Conservation (phyloP, 768 basidiomycete species). For the Megacollybia marginata region DNA sequence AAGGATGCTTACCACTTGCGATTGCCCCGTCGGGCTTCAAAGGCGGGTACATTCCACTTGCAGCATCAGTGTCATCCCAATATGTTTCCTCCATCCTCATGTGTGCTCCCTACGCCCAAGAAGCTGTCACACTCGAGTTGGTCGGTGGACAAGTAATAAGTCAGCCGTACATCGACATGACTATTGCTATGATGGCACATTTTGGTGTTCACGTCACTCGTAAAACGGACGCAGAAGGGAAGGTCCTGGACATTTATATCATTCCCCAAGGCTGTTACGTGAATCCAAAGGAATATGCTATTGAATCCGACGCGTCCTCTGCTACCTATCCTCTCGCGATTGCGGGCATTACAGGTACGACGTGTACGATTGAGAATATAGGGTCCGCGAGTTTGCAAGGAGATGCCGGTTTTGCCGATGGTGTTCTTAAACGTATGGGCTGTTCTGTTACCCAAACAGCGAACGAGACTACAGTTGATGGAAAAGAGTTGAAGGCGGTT, state of each 20-base stretch:
- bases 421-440: slow-evolving; percentile 92
- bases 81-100: slow-evolving; percentile 97
- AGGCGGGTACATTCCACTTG: slow-evolving; percentile 78
- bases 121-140: slow-evolving; percentile 83
- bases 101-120: slow-evolving; percentile 86
- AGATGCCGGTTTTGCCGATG: slow-evolving; percentile 93
- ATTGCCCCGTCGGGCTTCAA: slow-evolving; percentile 79
- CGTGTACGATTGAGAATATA: slow-evolving; percentile 90
- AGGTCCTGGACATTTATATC: slow-evolving; percentile 70
- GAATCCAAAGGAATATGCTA: slow-evolving; percentile 77
- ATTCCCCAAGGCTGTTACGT: slow-evolving; percentile 76
- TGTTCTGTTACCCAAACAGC: slow-evolving; percentile 85
- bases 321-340: slow-evolving; percentile 97
- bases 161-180: slow-evolving; percentile 99
- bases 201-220: slow-evolving; percentile 80
- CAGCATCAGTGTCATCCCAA: slow-evolving; percentile 94
- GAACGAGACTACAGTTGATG: slow-evolving; percentile 85
- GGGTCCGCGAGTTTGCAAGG: slow-evolving; percentile 89
- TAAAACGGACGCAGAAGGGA: slow-evolving; percentile 50
- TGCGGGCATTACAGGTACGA: slow-evolving; percentile 95
- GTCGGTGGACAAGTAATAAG: slow-evolving; percentile 95
- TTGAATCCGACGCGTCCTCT: slow-evolving; percentile 92
- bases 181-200: slow-evolving; percentile 92
- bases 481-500: slow-evolving; percentile 76
- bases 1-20: slow-evolving; percentile 83